phyloP scores from a whole-genome alignment of 257 asterid genomes.

The Solanum tarijense region DNA sequence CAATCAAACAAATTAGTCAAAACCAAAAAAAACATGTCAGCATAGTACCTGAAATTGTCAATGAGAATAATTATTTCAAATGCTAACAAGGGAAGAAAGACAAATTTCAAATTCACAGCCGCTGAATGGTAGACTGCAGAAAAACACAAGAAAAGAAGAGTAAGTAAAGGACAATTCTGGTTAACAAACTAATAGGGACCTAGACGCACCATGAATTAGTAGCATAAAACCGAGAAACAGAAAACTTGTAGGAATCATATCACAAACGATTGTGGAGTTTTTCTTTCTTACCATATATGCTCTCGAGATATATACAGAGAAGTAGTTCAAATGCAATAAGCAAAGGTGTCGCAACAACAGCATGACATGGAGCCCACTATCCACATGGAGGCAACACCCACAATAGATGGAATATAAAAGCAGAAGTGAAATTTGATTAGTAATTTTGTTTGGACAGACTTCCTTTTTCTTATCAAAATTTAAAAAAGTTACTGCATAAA shows the following conservation, averaged over 20 bases:
- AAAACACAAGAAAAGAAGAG: background rate
- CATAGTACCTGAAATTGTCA: slow-evolving; percentile 81
- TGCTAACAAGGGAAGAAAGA: slow-evolving; percentile 90
- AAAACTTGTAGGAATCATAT: background rate
- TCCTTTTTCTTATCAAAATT: slow-evolving; percentile 3
- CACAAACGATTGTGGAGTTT: slow-evolving; percentile 3
- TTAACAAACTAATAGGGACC: background rate
- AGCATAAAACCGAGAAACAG: background rate
- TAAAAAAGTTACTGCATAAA: slow-evolving; percentile 1
- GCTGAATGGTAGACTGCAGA: slow-evolving; percentile 57
- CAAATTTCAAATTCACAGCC: slow-evolving; percentile 69
- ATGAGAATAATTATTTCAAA: slow-evolving; percentile 61
- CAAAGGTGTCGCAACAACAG: slow-evolving; percentile 90
- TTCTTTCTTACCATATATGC: slow-evolving; percentile 60
- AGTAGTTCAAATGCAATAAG: slow-evolving; percentile 94
- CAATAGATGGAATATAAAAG: slow-evolving; percentile 3
- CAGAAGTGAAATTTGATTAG: background rate
- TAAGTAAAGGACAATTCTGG: background rate
- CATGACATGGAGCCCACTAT: slow-evolving; percentile 99
- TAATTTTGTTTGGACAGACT: slow-evolving; percentile 3
- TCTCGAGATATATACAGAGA: slow-evolving; percentile 91
- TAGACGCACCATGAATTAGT: background rate
- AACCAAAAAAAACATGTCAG: background rate
- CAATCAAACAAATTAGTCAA: slow-evolving; percentile 4
- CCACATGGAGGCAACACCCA: slow-evolving; percentile 13